A percentile compares a stretch with the other conserved stretches of the same genome.
Conservation (phyloP, 768 basidiomycete species). For the Mycena haematopus region DNA sequence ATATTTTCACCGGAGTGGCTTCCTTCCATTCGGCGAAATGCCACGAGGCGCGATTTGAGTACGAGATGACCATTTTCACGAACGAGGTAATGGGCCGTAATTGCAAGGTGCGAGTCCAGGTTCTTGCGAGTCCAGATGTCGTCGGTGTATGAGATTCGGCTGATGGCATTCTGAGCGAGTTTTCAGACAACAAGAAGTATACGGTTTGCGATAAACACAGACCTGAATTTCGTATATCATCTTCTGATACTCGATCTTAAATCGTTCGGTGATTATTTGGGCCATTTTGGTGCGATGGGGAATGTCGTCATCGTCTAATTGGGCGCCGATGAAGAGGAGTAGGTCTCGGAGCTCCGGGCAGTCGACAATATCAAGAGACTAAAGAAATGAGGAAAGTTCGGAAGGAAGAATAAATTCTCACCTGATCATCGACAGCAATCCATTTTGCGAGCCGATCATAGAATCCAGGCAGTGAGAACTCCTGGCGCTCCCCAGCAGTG, state of each 20-base stretch:
- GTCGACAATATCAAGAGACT: conserved; percentile 3
- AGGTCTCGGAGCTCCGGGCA: not conserved
- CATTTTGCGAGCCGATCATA: not conserved
- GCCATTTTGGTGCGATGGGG: conserved; percentile 1
- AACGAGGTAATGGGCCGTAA: conserved; percentile 30
- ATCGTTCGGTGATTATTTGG: not conserved
- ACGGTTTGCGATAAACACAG: not conserved
- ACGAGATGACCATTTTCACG: conserved; percentile 7
- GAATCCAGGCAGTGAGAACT: not conserved
- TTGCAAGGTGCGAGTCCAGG: conserved; percentile 19
- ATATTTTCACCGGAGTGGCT: conserved; percentile 29
- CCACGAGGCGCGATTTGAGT: conserved; percentile 14
- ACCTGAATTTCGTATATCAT: not conserved
- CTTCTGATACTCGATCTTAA: not conserved
- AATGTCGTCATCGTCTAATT: not conserved
- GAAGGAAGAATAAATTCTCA: not conserved
- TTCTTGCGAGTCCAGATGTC: conserved; percentile 30
- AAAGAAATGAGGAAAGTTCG: not conserved
- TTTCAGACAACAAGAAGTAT: too few species aligned
- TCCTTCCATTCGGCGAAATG: conserved; percentile 27
- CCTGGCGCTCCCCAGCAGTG: not conserved
- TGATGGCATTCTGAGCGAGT: not conserved
- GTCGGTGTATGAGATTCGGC: conserved; percentile 22
- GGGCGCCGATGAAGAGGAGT: not conserved
- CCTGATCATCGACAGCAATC: conserved; percentile 9